Evolutionary conservation across 1,284 basidiomycete genomes (phyloP).

Genomic region (Rugosomyces carneus): DNA sequence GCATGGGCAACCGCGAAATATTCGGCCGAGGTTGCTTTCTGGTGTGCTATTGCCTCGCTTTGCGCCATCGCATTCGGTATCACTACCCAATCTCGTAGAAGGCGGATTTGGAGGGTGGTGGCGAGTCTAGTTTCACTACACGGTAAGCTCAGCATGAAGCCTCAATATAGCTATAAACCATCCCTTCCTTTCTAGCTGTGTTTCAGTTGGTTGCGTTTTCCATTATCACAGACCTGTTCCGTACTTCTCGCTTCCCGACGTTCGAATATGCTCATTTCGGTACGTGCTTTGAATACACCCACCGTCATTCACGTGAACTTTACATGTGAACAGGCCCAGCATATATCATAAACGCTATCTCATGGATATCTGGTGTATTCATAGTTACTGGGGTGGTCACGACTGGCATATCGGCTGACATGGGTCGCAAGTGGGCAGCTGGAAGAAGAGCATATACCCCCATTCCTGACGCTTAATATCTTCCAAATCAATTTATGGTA

Average conservation of each 20-base stretch:
- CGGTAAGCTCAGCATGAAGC: slow-evolving; percentile 36
- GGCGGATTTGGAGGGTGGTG: slow-evolving; percentile 68
- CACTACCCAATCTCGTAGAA: slow-evolving; percentile 63
- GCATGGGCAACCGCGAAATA: slow-evolving; percentile 69
- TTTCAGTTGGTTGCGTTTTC: slow-evolving; percentile 58
- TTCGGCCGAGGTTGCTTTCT: slow-evolving; percentile 52
- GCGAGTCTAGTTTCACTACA: slow-evolving; percentile 58
- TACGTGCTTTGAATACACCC: slow-evolving; percentile 28
- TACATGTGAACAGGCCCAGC: slow-evolving; percentile 38
- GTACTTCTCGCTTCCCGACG: slow-evolving; percentile 36
- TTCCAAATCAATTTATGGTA: not conserved
- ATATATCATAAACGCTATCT: slow-evolving; percentile 51
- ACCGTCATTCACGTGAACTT: slow-evolving; percentile 1
- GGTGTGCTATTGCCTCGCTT: slow-evolving; percentile 55
- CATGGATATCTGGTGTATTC: slow-evolving; percentile 54
- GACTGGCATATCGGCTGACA: slow-evolving; percentile 62
- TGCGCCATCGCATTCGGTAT: slow-evolving; percentile 59
- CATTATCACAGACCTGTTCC: slow-evolving; percentile 59
- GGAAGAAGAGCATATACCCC: slow-evolving; percentile 63
- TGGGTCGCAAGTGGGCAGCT: slow-evolving; percentile 68
- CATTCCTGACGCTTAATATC: slow-evolving; percentile 6
- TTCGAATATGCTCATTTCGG: slow-evolving; percentile 59
- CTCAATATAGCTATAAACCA: not conserved
- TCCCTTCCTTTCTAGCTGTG: slow-evolving; percentile 32
- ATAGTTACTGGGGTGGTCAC: slow-evolving; percentile 48